phyloP scores from a whole-genome alignment of 2,329 filamentous ascomycete species.

The Aspergillus latus region DNA sequence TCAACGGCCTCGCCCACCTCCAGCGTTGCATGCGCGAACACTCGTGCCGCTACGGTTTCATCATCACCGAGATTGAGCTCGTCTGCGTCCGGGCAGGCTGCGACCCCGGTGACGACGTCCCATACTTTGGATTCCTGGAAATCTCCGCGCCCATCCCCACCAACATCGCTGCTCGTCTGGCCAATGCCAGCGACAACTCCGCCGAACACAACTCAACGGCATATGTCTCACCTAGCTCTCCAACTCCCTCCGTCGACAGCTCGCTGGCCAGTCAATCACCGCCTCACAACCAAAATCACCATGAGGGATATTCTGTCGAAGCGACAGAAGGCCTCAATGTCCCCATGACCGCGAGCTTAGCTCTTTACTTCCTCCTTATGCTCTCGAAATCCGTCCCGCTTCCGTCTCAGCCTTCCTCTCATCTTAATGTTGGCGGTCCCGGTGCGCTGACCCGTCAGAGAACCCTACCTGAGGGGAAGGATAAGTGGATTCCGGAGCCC shows the following conservation, averaged over 20 bases:
- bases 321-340: constrained; percentile 23
- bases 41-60: constrained; percentile 90
- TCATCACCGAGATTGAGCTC: constrained; percentile 93
- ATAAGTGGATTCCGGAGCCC: constrained; percentile 63
- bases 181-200: background rate
- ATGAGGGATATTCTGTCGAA: background rate
- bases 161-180: constrained; percentile 39
- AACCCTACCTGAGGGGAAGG: constrained; percentile 53
- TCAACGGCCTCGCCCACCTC: constrained; percentile 79
- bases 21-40: constrained; percentile 94
- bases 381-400: constrained; percentile 62
- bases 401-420: constrained; percentile 56
- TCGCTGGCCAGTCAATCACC: constrained; percentile 24
- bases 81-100: constrained; percentile 80
- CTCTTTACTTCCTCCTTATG: constrained; percentile 66
- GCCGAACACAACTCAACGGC: constrained; percentile 1
- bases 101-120: constrained; percentile 59
- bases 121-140: constrained; percentile 88
- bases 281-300: constrained; percentile 6
- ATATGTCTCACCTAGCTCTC: constrained; percentile 27
- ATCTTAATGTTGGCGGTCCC: constrained; percentile 61
- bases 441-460: constrained; percentile 58
- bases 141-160: constrained; percentile 61
- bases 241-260: constrained; percentile 33
- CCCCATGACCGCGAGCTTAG: constrained; percentile 58